These are phyloP conservation scores for Naganishia sp. DNA, from an alignment of 1,284 basidiomycete genomes.

Conservation along the genomic window DNA sequence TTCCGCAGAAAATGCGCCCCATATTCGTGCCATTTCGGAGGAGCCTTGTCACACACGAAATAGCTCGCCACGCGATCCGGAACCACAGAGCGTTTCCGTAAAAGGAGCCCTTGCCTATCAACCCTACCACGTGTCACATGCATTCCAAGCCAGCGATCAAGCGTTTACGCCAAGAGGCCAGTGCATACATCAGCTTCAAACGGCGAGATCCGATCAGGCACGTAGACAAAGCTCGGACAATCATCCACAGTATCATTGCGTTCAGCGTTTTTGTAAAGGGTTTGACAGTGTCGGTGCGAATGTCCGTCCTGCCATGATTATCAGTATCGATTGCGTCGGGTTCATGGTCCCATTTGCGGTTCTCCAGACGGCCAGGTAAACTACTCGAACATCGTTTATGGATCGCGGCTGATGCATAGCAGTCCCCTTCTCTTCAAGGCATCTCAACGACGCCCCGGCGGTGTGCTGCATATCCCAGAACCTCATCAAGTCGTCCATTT, in stretches of 20 bases:
- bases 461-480: background rate
- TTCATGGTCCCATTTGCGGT: background rate
- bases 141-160: too few relatives aligned
- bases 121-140: too few relatives aligned
- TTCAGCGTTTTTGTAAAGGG: background rate
- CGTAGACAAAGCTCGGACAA: background rate
- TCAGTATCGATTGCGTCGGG: background rate
- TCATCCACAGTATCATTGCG: background rate
- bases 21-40: too few relatives aligned
- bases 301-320: background rate
- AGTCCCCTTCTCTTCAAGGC: background rate
- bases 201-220: background rate
- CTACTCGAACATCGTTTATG: background rate
- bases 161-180: background rate
- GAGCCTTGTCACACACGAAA: too few relatives aligned
- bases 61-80: background rate
- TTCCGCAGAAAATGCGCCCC: too few relatives aligned
- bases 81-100: background rate
- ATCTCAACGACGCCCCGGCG: background rate
- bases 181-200: background rate
- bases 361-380: background rate
- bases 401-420: background rate
- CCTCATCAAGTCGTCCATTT: background rate
- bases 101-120: too few relatives aligned
- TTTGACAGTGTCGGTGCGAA: background rate